Evolutionary conservation across 1,284 basidiomycete genomes (phyloP).

Genomic region (Marasmius tenuissimus): DNA sequence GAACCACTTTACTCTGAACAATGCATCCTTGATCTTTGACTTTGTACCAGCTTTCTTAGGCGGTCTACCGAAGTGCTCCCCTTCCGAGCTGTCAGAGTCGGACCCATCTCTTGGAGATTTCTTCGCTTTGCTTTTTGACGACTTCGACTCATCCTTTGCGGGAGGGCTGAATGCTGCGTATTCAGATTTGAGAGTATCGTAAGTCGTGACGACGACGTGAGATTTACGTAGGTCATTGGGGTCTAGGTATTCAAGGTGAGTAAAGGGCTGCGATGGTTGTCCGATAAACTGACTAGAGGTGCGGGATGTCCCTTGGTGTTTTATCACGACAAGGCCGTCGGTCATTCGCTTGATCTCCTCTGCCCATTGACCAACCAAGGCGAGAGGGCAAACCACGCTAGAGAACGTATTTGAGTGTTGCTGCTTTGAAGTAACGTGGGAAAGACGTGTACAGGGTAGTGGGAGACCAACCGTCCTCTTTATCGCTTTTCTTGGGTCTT

Average conservation of each 20-base stretch:
- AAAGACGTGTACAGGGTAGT: slow-evolving; percentile 66
- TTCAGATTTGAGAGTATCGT: slow-evolving; percentile 78
- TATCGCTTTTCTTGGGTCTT: slow-evolving; percentile 65
- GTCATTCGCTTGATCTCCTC: slow-evolving; percentile 83
- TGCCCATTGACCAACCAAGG: slow-evolving; percentile 92
- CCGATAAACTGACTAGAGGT: slow-evolving; percentile 53
- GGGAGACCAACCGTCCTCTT: slow-evolving; percentile 67
- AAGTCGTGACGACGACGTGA: slow-evolving; percentile 86
- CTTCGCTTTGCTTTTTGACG: slow-evolving; percentile 30
- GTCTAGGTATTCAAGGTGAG: slow-evolving; percentile 40
- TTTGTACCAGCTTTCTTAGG: slow-evolving; percentile 33
- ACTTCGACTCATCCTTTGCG: slow-evolving; percentile 52
- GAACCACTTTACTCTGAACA: slow-evolving; percentile 85
- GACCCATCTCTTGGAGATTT: slow-evolving; percentile 25
- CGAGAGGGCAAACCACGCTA: slow-evolving; percentile 81
- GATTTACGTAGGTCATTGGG: slow-evolving; percentile 56
- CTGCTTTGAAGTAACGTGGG: slow-evolving; percentile 2
- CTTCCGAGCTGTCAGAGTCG: slow-evolving; percentile 38
- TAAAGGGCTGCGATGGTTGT: not conserved
- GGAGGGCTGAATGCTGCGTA: slow-evolving; percentile 48
- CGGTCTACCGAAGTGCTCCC: slow-evolving; percentile 38
- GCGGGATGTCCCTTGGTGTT: slow-evolving; percentile 80
- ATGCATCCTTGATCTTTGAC: slow-evolving; percentile 53
- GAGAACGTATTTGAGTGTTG: slow-evolving; percentile 12
- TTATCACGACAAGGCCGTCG: slow-evolving; percentile 64